Conservation (phyloP, 2,329 filamentous ascomycete species). For the Ambrosiella beaveri region DNA sequence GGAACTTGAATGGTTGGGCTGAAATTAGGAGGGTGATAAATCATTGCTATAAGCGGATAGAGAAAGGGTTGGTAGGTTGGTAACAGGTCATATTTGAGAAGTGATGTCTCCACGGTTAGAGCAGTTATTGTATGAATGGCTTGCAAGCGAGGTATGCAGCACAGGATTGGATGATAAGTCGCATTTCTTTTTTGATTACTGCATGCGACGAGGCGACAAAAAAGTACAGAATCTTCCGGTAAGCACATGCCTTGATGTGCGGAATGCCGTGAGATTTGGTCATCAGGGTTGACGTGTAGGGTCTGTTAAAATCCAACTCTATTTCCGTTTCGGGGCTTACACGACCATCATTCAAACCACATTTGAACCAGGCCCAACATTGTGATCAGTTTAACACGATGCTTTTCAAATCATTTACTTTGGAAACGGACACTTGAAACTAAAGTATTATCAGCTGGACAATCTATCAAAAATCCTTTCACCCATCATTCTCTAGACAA, state of each 20-base stretch:
- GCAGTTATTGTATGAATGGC: too few relatives aligned
- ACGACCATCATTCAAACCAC: background rate
- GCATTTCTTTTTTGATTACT: too few relatives aligned
- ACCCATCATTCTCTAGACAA: background rate
- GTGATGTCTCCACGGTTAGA: background rate
- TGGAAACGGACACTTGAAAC: too few relatives aligned
- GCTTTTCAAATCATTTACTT: too few relatives aligned
- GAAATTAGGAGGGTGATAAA: conserved; percentile 4
- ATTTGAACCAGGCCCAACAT: background rate
- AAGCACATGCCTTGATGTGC: background rate
- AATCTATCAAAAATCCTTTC: background rate
- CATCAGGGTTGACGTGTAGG: background rate
- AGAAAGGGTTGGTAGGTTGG: background rate
- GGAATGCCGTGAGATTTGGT: background rate
- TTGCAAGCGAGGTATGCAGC: too few relatives aligned
- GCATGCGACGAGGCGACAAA: too few relatives aligned
- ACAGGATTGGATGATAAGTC: too few relatives aligned
- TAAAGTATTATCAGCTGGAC: too few relatives aligned
- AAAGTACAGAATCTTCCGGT: background rate
- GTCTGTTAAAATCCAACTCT: background rate
- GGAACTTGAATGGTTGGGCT: conserved; percentile 5
- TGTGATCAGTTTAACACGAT: background rate
- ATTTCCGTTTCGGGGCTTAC: background rate
- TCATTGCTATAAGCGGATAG: background rate
- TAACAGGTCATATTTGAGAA: background rate